Conservation (phyloP, 768 basidiomycete species). For the Pleurotus eryngii region DNA sequence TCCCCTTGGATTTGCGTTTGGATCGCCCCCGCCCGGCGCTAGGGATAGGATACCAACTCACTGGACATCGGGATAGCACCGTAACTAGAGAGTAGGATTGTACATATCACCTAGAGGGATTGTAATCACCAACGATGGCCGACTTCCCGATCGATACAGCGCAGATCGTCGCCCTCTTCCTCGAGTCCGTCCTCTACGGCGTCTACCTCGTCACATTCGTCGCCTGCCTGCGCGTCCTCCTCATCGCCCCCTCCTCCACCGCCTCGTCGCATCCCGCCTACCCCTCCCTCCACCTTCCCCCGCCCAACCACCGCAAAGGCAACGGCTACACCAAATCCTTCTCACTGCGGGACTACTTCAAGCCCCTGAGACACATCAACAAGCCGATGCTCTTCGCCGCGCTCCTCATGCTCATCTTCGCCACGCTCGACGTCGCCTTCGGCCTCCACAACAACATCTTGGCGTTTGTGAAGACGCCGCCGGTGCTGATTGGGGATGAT, state of each 20-base stretch:
- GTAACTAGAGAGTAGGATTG: no score
- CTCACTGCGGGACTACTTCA: neutral
- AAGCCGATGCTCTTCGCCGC: conserved; percentile 35
- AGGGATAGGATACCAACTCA: no score
- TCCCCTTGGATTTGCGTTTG: neutral
- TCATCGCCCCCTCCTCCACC: conserved; percentile 4
- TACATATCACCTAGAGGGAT: no score
- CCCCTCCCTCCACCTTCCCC: no score
- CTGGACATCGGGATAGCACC: no score
- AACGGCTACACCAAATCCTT: conserved; percentile 23
- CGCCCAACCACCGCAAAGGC: no score
- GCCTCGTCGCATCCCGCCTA: no score
- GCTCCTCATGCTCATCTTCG: conserved; percentile 36
- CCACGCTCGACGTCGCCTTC: conserved; percentile 37
- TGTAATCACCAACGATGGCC: neutral
- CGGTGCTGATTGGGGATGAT: no score
- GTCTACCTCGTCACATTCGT: conserved; percentile 36
- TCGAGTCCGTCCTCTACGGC: conserved; percentile 38
- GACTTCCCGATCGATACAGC: conserved; percentile 32
- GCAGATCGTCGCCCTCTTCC: conserved; percentile 37
- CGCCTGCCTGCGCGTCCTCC: conserved; percentile 29
- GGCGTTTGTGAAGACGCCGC: conserved; percentile 27
- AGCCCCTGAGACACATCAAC: conserved; percentile 15
- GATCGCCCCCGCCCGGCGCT: no score
- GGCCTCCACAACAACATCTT: conserved; percentile 38